These are phyloP conservation scores for Beauveria rudraprayagi DNA, from an alignment of 2,329 filamentous ascomycete species.

Conservation along the genomic window DNA sequence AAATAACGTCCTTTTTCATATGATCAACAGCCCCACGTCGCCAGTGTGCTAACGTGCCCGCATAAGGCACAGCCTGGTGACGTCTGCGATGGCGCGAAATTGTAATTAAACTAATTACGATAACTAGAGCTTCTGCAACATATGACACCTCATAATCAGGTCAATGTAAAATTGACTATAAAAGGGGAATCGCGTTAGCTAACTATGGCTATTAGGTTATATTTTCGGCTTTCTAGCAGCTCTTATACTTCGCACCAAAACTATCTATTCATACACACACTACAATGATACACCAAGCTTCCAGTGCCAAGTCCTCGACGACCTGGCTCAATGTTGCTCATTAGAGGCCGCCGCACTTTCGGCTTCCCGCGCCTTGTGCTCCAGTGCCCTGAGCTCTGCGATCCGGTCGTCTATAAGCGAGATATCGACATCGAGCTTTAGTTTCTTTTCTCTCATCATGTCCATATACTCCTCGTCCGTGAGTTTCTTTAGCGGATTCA, in stretches of 20 bases:
- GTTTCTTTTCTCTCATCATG: slow-evolving; percentile 62
- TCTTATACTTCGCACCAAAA: not conserved
- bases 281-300: not conserved
- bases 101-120: not conserved
- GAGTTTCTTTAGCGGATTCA: slow-evolving; percentile 63
- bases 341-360: not conserved
- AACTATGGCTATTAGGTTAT: not conserved
- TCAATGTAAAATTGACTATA: not conserved
- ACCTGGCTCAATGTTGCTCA: not conserved
- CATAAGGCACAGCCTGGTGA: not conserved
- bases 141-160: not conserved
- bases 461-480: slow-evolving; percentile 65
- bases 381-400: slow-evolving; percentile 25
- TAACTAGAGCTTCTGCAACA: not conserved
- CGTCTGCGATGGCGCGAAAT: not conserved
- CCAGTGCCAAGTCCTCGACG: not conserved
- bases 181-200: not conserved
- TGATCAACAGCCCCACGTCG: too few relatives aligned
- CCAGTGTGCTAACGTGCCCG: not conserved
- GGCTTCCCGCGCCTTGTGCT: slow-evolving; percentile 4
- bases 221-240: not conserved
- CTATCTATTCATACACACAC: not conserved
- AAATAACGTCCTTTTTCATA: not conserved
- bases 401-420: slow-evolving; percentile 72
- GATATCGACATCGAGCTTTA: slow-evolving; percentile 68